Conservation (phyloP, 179 eudicot genomes). For the Drosera spatulata region DNA sequence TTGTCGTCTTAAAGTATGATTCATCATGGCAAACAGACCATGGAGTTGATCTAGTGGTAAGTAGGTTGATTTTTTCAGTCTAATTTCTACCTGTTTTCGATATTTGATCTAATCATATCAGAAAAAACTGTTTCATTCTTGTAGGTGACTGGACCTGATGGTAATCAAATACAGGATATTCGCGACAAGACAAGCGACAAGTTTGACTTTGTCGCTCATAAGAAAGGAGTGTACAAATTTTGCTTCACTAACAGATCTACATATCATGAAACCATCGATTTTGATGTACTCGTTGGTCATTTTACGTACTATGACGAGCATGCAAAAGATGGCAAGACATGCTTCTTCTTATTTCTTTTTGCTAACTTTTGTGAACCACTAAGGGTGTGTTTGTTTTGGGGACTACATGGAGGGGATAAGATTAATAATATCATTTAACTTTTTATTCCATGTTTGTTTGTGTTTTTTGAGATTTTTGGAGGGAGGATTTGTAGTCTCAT, state of each 20-base stretch:
- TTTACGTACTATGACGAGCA: conserved; percentile 57
- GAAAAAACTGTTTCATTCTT: background rate
- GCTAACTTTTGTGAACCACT: background rate
- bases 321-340: conserved; percentile 63
- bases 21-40: no score
- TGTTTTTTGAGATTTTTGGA: no score
- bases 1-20: no score
- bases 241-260: conserved; percentile 79
- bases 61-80: background rate
- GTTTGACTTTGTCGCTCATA: conserved; percentile 60
- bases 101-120: background rate
- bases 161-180: conserved; percentile 53
- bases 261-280: conserved; percentile 74
- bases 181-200: conserved; percentile 8
- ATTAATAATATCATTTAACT: no score
- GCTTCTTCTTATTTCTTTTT: background rate
- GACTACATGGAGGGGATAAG: no score
- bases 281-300: conserved; percentile 60
- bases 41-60: conserved; percentile 57
- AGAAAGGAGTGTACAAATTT: conserved; percentile 54
- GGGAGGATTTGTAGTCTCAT: no score
- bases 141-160: conserved; percentile 73
- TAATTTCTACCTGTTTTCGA: background rate
- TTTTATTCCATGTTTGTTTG: no score
- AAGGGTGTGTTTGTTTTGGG: background rate